Percentiles rank a stretch among this genome's conserved stretches.
Evolutionary conservation across 208 protist species (phyloP).

Genomic region (Leishmania tarentolae): DNA sequence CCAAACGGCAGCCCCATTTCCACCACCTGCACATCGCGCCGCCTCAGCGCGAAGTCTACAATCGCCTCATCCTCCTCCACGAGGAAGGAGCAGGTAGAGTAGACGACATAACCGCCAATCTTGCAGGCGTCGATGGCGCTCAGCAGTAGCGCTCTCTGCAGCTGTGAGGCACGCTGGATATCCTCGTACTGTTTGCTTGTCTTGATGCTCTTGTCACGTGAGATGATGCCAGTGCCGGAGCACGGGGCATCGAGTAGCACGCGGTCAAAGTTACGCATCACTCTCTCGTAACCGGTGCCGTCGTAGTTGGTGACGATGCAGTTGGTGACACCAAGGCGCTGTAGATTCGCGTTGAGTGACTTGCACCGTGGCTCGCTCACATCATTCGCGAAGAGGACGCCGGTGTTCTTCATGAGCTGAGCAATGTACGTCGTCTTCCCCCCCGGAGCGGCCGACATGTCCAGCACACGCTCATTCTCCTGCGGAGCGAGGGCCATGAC

Average conservation of each 20-base stretch:
- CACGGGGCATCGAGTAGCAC: slow-evolving; percentile 99
- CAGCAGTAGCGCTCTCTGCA: slow-evolving; percentile 98
- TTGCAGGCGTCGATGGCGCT: slow-evolving; percentile 97
- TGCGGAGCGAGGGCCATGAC: slow-evolving; percentile 97
- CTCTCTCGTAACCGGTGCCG: slow-evolving; percentile 89
- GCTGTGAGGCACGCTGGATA: slow-evolving; percentile 81
- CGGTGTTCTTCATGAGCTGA: slow-evolving; percentile 99
- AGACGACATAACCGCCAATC: slow-evolving; percentile 97
- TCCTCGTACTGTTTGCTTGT: slow-evolving; percentile 93
- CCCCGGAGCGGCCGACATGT: slow-evolving; percentile 98
- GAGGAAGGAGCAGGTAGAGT: slow-evolving; percentile 98
- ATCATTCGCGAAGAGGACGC: slow-evolving; percentile 99
- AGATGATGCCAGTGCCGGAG: slow-evolving; percentile 98
- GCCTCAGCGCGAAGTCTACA: slow-evolving; percentile 96
- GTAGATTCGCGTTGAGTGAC: slow-evolving; percentile 97
- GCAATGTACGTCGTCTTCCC: slow-evolving; percentile 99
- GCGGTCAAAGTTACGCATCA: slow-evolving; percentile 91
- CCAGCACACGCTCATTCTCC: slow-evolving; percentile 95
- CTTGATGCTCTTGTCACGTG: slow-evolving; percentile 97
- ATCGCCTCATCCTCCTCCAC: slow-evolving; percentile 99
- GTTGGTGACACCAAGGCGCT: slow-evolving; percentile 96
- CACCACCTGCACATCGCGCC: slow-evolving; percentile 94
- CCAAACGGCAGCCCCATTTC: slow-evolving; percentile 96
- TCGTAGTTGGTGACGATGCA: slow-evolving; percentile 96
- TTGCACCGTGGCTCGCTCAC: slow-evolving; percentile 94